Evolutionary conservation across 2,329 filamentous ascomycete genomes (phyloP).

Genomic region (Ampelomyces quisqualis): DNA sequence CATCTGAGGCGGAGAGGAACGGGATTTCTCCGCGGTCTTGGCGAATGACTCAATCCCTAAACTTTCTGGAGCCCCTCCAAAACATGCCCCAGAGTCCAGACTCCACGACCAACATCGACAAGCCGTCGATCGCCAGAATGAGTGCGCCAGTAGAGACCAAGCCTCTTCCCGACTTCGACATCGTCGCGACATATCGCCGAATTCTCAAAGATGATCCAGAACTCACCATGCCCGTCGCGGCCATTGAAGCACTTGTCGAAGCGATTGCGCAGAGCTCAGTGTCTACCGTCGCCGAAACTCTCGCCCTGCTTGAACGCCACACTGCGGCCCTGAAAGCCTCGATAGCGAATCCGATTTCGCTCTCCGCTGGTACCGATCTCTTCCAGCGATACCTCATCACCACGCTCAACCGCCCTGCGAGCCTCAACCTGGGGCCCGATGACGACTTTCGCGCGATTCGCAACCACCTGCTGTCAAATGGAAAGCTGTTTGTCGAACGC

Average conservation of each 20-base stretch:
- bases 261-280: conserved; percentile 77
- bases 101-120: conserved; percentile 2
- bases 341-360: conserved; percentile 84
- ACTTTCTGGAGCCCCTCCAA: conserved; percentile 22
- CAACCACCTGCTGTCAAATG: conserved; percentile 81
- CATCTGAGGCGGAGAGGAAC: background rate
- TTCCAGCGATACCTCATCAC: conserved; percentile 92
- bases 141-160: conserved; percentile 20
- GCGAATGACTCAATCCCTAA: conserved; percentile 15
- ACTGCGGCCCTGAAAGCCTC: conserved; percentile 74
- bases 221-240: conserved; percentile 92
- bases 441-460: conserved; percentile 81
- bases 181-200: conserved; percentile 65
- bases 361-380: conserved; percentile 90
- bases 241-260: conserved; percentile 86
- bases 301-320: conserved; percentile 77
- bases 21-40: conserved; percentile 7
- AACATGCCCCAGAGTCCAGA: conserved; percentile 14
- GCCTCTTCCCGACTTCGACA: conserved; percentile 47
- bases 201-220: conserved; percentile 71
- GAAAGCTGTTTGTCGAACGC: conserved; percentile 79
- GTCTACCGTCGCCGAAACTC: conserved; percentile 89
- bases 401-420: conserved; percentile 59
- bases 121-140: conserved; percentile 22
- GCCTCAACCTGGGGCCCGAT: conserved; percentile 48